These are phyloP conservation scores for Hygrocybe coccinea DNA, from an alignment of 768 basidiomycete species.

Conservation along the genomic window DNA sequence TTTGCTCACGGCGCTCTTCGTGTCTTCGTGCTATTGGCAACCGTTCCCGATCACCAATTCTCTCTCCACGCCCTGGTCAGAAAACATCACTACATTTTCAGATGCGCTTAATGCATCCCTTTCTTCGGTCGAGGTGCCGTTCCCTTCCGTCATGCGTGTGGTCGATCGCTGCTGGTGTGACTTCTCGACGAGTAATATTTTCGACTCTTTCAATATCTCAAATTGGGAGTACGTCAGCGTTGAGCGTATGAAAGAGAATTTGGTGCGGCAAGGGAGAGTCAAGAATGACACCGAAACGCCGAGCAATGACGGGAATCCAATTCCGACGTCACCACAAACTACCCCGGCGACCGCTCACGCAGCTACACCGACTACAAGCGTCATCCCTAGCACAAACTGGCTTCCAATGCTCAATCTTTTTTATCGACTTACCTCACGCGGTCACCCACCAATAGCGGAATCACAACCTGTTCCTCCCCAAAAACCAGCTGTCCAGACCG, in stretches of 20 bases:
- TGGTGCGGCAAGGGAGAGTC: slow-evolving; percentile 33
- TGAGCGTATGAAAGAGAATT: slow-evolving; percentile 38
- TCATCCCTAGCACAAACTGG: background rate
- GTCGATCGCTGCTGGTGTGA: slow-evolving; percentile 87
- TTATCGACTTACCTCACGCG: background rate
- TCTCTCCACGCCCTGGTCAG: slow-evolving; percentile 61
- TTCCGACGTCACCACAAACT: background rate
- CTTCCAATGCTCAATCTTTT: background rate
- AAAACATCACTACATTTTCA: slow-evolving; percentile 67
- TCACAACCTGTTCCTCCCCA: background rate
- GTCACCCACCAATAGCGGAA: slow-evolving; percentile 1
- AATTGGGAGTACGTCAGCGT: slow-evolving; percentile 71
- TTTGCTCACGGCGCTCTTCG: slow-evolving; percentile 73
- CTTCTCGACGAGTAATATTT: slow-evolving; percentile 56
- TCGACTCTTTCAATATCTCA: slow-evolving; percentile 72
- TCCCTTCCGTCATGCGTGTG: slow-evolving; percentile 58
- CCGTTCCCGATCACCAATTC: slow-evolving; percentile 63
- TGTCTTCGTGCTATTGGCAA: slow-evolving; percentile 88
- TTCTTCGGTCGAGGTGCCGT: slow-evolving; percentile 35
- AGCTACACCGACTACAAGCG: slow-evolving; percentile 6
- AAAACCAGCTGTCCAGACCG: background rate
- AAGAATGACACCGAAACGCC: slow-evolving; percentile 18
- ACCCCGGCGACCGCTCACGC: slow-evolving; percentile 11
- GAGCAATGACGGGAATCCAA: background rate
- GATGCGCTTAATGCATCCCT: slow-evolving; percentile 56